phyloP scores from a whole-genome alignment of 805 yeast genomes.

The Lipomyces yamanashiensis region DNA sequence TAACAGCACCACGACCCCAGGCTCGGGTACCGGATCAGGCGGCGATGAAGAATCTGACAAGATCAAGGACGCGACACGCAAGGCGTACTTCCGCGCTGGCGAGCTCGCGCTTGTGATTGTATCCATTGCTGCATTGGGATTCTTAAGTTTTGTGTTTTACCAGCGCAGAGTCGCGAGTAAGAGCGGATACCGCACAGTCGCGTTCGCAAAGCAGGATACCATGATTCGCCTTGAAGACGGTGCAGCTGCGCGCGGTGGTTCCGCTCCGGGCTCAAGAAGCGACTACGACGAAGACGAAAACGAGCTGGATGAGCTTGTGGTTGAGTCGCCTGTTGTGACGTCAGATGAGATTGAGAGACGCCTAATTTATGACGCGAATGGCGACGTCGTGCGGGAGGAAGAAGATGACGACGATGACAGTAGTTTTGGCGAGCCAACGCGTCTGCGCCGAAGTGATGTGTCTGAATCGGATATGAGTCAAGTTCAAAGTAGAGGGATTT shows the following conservation, averaged over 20 bases:
- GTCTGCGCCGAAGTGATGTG: conserved; percentile 1
- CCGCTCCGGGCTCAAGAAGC: conserved; percentile 4
- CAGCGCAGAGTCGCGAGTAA: conserved; percentile 25
- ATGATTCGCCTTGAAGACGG: conserved; percentile 35
- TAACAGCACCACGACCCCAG: conserved; percentile 17
- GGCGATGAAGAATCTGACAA: conserved; percentile 37
- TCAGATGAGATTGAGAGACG: conserved; percentile 34
- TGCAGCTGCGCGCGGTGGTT: conserved; percentile 5
- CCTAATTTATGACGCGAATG: conserved; percentile 19
- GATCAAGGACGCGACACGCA: conserved; percentile 44
- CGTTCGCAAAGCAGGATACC: conserved; percentile 34
- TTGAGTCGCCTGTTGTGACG: conserved; percentile 33
- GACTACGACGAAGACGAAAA: conserved; percentile 14
- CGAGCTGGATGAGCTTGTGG: conserved; percentile 35
- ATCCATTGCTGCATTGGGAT: conserved; percentile 37
- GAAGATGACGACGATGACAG: neutral
- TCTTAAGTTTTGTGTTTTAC: conserved; percentile 27
- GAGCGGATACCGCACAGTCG: conserved; percentile 33
- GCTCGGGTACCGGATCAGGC: conserved; percentile 1
- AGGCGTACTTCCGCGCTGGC: conserved; percentile 49
- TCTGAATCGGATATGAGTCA: conserved; percentile 10
- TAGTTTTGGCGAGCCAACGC: neutral
- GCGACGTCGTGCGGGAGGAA: neutral
- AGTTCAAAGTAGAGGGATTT: conserved; percentile 3
- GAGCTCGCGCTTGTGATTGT: conserved; percentile 46